phyloP scores from a whole-genome alignment of 1,139 yeast genomes.

The Pichia sp. region DNA sequence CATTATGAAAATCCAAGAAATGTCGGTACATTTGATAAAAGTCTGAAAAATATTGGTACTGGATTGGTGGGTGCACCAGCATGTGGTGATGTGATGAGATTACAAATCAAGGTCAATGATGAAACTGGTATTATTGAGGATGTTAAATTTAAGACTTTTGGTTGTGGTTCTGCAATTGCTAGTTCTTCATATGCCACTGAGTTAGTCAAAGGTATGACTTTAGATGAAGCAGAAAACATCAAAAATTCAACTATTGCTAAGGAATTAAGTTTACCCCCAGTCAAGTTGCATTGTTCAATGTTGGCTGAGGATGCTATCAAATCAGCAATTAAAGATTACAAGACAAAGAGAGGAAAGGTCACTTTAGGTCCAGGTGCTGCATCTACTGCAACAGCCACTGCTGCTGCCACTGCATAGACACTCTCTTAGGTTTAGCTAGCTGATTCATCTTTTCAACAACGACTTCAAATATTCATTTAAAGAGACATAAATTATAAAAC shows the following conservation, averaged over 20 bases:
- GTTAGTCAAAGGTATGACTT: constrained; percentile 87
- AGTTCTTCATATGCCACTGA: constrained; percentile 93
- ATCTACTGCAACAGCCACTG: constrained; percentile 13
- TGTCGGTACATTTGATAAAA: constrained; percentile 87
- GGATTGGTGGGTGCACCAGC: constrained; percentile 99
- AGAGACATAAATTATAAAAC: too few species aligned
- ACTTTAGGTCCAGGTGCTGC: constrained; percentile 44
- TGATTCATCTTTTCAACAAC: too few species aligned
- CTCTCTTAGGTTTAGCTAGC: background rate
- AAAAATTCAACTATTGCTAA: constrained; percentile 90
- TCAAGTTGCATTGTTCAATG: constrained; percentile 96
- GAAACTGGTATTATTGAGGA: constrained; percentile 85
- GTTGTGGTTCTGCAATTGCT: constrained; percentile 98
- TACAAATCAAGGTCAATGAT: constrained; percentile 89
- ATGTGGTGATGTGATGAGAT: constrained; percentile 98
- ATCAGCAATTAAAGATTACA: constrained; percentile 93
- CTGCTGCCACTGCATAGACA: background rate
- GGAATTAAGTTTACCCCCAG: constrained; percentile 93
- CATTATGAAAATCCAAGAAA: constrained; percentile 96
- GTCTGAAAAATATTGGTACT: constrained; percentile 77
- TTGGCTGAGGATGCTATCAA: constrained; percentile 98
- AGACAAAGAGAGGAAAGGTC: constrained; percentile 56
- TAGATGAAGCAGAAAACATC: constrained; percentile 88
- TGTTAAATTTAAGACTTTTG: constrained; percentile 96
- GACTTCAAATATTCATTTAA: too few species aligned